A percentile compares a stretch with the other conserved stretches of the same genome.
These are phyloP conservation scores for Calocybe indica DNA, from an alignment of 768 basidiomycete species.

Conservation along the genomic window DNA sequence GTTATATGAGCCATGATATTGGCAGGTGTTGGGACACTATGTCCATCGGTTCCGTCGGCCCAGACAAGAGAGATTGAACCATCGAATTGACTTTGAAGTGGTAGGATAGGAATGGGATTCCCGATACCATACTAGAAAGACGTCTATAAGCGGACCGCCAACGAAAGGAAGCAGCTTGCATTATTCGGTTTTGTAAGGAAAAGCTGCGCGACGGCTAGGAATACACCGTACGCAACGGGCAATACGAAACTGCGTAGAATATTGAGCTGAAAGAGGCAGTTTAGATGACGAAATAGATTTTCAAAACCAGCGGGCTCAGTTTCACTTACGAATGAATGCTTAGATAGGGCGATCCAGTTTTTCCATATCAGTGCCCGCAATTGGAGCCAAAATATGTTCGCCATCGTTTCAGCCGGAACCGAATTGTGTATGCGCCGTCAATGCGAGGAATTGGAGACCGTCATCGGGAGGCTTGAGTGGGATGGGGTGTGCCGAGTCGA, in stretches of 20 bases:
- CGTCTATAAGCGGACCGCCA: background rate
- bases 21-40: slow-evolving; percentile 44
- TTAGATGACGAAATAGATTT: background rate
- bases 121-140: slow-evolving; percentile 57
- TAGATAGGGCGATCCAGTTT: slow-evolving; percentile 69
- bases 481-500: too few relatives aligned
- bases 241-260: slow-evolving; percentile 55
- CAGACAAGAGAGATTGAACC: slow-evolving; percentile 51
- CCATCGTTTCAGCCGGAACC: slow-evolving; percentile 13
- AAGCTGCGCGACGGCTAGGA: slow-evolving; percentile 57
- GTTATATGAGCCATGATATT: slow-evolving; percentile 61
- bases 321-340: slow-evolving; percentile 53
- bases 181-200: slow-evolving; percentile 58
- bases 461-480: background rate
- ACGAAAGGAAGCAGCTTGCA: slow-evolving; percentile 29
- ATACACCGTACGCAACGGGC: slow-evolving; percentile 62
- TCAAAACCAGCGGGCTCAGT: background rate
- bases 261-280: slow-evolving; percentile 37
- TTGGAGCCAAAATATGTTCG: slow-evolving; percentile 53
- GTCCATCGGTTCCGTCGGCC: slow-evolving; percentile 61
- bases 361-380: slow-evolving; percentile 58
- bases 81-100: slow-evolving; percentile 45
- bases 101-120: slow-evolving; percentile 40
- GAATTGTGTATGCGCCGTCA: background rate
- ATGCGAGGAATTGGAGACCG: background rate